Conservation (phyloP, 73 alveolate species). For the Blepharisma japonicum region DNA sequence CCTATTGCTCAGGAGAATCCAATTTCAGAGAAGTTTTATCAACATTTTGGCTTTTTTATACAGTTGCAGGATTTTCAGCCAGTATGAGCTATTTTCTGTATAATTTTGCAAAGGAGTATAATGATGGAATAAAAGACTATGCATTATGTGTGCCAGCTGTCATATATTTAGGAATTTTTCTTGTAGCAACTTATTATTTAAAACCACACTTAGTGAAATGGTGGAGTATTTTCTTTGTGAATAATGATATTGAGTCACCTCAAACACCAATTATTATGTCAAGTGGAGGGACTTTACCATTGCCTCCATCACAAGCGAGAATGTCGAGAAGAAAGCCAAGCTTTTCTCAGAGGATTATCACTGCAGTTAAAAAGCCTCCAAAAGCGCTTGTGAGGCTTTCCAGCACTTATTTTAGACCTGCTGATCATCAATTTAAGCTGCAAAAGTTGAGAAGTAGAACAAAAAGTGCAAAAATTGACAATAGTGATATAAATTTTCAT, state of each 20-base stretch:
- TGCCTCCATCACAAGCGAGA: conserved; percentile 21
- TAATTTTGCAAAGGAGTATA: no score
- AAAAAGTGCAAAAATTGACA: no score
- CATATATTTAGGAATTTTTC: background rate
- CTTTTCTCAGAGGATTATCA: background rate
- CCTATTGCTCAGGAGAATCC: no score
- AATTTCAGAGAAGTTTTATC: no score
- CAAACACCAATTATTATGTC: background rate
- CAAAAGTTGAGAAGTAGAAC: no score
- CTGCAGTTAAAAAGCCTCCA: conserved; percentile 11
- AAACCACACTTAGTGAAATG: background rate
- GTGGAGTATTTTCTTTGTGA: conserved; percentile 3
- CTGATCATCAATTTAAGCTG: no score
- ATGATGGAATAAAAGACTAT: background rate
- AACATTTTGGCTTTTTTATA: no score
- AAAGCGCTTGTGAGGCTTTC: background rate
- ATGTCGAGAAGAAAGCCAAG: no score
- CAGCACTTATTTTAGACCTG: conserved; percentile 23
- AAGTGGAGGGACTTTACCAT: conserved; percentile 6
- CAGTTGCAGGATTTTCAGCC: no score
- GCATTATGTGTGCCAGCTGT: background rate
- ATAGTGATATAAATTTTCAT: no score
- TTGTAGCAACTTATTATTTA: background rate
- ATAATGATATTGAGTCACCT: background rate
- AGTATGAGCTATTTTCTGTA: no score